A percentile compares a stretch with the other conserved stretches of the same genome.
phyloP scores from a whole-genome alignment of 495 filamentous ascomycete genomes.

The Aspergillus carlsbadensis region DNA sequence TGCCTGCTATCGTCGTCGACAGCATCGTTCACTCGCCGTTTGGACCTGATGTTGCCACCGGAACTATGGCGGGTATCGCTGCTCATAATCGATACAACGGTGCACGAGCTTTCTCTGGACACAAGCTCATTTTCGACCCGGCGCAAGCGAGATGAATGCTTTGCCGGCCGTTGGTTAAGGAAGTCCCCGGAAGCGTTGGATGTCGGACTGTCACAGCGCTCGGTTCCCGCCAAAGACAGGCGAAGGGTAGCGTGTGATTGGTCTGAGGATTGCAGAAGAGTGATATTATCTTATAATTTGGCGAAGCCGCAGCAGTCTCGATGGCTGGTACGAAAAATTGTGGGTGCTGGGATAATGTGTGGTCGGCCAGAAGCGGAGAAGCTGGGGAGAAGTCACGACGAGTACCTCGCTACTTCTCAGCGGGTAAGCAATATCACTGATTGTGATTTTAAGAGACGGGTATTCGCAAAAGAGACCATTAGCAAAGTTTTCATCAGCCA shows the following conservation, averaged over 20 bases:
- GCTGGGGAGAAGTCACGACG: conserved; percentile 16
- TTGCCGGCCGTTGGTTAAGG: conserved; percentile 31
- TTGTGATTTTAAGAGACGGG: neutral
- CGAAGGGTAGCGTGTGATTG: neutral
- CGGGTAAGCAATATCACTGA: neutral
- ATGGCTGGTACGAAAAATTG: neutral
- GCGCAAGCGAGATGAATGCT: conserved; percentile 30
- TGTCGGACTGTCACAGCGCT: neutral
- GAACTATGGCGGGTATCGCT: conserved; percentile 41
- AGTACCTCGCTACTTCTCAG: too few relatives aligned
- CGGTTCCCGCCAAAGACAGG: too few relatives aligned
- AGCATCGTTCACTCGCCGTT: conserved; percentile 34
- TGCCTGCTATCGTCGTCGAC: conserved; percentile 31
- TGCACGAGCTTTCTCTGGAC: conserved; percentile 32
- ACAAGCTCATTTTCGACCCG: conserved; percentile 36
- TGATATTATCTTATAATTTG: neutral
- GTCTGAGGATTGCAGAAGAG: neutral
- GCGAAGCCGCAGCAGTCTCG: neutral
- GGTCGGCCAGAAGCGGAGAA: conserved; percentile 23
- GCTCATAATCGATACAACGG: conserved; percentile 43
- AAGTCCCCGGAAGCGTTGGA: neutral
- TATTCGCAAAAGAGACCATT: neutral
- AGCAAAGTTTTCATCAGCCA: neutral
- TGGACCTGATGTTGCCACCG: conserved; percentile 31
- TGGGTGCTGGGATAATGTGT: conserved; percentile 5